Evolutionary conservation across 2,329 filamentous ascomycete species (phyloP), one percentile per base, ranked within the genome.

Genomic region (Knufia fluminis): DNA sequence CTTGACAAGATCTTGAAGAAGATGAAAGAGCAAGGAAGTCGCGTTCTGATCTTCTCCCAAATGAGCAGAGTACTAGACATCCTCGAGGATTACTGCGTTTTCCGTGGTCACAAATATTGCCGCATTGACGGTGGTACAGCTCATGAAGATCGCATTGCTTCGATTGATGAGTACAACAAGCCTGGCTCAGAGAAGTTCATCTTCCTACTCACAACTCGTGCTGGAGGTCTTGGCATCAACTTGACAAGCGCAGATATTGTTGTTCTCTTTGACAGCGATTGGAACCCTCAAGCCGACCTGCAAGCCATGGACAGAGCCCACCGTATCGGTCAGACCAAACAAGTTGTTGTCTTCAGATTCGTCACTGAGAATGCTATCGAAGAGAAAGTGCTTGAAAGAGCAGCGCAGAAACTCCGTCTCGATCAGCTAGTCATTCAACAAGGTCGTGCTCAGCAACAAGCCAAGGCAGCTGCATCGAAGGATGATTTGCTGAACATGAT

Each of bases 291-390:
- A 68, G 92, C 92, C 16, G 92, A 98, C 80, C 71, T 98, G 52
- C 92, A 98, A 68, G 92, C 92, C 50, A 98, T 98, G 92, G 92
- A 98, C 63, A 86, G 92, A 64, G 92, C 92, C 46, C 92, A 98
- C 71, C 88, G 92, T 71, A 98, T 98, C 60, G 92, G 92, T 33
- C 92, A 98, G 70, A 98, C 88, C 3, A 98, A 98, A 70, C 92
- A 98, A 65, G 92, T 98, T 9, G 79, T 90, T 38, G 92, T 98
- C 2, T 98, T 95, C 71, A 81, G 92, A 52, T 96, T 98, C 60
- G 86, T 98, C 20, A 98, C 94, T 0, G 92, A 98, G 64, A 94
- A 95, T 62, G 92, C 92, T 0, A 97, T 98, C 52, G 92, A 98
- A 64, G 92, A 98, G 69, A 97, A 98, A 71, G 92, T 98, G 8